Conservation (phyloP, 2,329 filamentous ascomycete species). For the Aspergillus neoniger region DNA sequence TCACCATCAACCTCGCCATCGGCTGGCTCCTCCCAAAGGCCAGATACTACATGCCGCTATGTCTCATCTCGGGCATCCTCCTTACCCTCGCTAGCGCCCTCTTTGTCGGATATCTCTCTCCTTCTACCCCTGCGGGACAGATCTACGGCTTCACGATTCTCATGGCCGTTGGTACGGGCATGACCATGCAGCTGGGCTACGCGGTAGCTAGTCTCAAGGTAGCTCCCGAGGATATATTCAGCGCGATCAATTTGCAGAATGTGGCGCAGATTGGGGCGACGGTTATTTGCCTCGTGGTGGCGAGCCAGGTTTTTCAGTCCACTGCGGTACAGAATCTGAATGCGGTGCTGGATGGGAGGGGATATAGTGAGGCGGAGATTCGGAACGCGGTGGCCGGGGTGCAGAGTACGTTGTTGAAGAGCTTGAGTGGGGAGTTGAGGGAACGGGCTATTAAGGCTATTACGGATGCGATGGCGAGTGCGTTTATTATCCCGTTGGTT, state of each 20-base stretch:
- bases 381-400: conserved; percentile 34
- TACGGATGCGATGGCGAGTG: conserved; percentile 20
- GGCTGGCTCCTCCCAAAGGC: conserved; percentile 24
- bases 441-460: conserved; percentile 35
- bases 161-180: conserved; percentile 22
- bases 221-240: conserved; percentile 1
- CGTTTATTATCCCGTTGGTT: conserved; percentile 32
- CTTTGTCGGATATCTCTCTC: conserved; percentile 13
- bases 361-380: conserved; percentile 32
- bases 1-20: conserved; percentile 22
- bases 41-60: conserved; percentile 27
- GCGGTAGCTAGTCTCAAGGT: conserved; percentile 25
- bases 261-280: conserved; percentile 23
- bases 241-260: conserved; percentile 19
- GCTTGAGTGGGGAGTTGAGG: conserved; percentile 27
- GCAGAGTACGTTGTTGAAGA: conserved; percentile 34
- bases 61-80: conserved; percentile 23
- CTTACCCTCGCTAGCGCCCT: conserved; percentile 1
- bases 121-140: background rate
- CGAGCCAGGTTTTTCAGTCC: conserved; percentile 19
- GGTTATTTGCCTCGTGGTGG: conserved; percentile 21
- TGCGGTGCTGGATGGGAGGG: conserved; percentile 27
- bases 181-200: conserved; percentile 22
- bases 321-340: conserved; percentile 28
- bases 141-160: conserved; percentile 23